phyloP scores from a whole-genome alignment of 371 early-diverging fungal genomes.

The Mortierella sp. region DNA sequence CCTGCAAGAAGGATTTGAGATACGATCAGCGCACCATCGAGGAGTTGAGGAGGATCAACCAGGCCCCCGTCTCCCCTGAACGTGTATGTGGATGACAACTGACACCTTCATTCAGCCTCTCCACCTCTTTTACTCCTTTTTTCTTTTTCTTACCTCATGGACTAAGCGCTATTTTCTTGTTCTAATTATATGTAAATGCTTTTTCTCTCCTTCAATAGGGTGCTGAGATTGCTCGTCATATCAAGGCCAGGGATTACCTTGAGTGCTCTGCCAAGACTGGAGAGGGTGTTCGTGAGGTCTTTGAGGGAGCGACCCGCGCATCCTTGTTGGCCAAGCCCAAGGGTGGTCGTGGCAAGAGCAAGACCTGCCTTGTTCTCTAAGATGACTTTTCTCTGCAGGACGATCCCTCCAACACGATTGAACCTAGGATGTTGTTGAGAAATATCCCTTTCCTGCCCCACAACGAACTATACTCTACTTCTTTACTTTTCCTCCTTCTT shows the following conservation, averaged over 20 bases:
- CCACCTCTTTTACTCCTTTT: background rate
- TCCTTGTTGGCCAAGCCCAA: constrained; percentile 73
- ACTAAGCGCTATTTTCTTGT: background rate
- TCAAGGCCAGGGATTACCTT: constrained; percentile 92
- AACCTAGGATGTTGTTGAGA: background rate
- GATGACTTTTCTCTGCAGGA: background rate
- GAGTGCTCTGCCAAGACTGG: constrained; percentile 96
- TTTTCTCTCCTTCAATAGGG: constrained; percentile 62
- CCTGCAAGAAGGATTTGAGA: constrained; percentile 94
- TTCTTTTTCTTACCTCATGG: background rate
- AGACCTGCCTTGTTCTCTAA: constrained; percentile 72
- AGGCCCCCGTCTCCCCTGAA: constrained; percentile 84
- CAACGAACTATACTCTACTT: too few species aligned
- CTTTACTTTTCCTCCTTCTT: background rate
- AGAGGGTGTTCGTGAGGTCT: constrained; percentile 95
- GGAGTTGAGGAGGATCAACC: constrained; percentile 82
- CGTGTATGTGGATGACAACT: constrained; percentile 67
- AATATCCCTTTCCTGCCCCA: background rate
- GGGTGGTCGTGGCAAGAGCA: constrained; percentile 55
- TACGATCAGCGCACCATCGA: constrained; percentile 83
- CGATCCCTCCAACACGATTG: background rate
- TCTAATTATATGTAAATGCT: background rate
- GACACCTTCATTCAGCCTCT: background rate
- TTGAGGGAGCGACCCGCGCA: constrained; percentile 93
- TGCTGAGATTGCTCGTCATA: constrained; percentile 79